Conservation (phyloP, 2,329 filamentous ascomycete species). For the Intubia oerlemansii region DNA sequence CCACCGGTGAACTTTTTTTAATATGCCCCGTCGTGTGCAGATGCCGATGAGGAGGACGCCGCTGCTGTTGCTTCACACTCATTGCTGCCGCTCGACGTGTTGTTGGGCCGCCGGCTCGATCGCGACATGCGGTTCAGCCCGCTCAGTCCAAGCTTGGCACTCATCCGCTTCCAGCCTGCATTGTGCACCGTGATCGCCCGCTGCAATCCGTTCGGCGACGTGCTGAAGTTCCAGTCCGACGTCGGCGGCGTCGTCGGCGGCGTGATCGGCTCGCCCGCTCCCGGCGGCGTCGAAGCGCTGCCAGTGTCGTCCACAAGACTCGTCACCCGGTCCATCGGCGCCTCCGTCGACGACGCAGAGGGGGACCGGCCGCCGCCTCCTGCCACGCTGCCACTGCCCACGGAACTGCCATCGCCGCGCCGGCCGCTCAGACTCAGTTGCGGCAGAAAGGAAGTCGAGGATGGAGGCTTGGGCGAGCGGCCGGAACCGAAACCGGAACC, state of each 20-base stretch:
- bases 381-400: too few relatives aligned
- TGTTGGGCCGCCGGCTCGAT: slow-evolving; percentile 20
- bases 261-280: slow-evolving; percentile 46
- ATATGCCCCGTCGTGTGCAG: too few relatives aligned
- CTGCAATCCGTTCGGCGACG: slow-evolving; percentile 30
- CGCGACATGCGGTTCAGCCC: slow-evolving; percentile 28
- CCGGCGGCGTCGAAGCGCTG: slow-evolving; percentile 32
- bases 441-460: slow-evolving; percentile 20
- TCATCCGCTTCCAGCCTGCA: slow-evolving; percentile 43
- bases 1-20: too few relatives aligned
- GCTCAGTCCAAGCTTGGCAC: slow-evolving; percentile 29
- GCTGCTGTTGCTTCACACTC: too few relatives aligned
- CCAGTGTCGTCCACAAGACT: slow-evolving; percentile 43
- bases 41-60: slow-evolving; percentile 1
- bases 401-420: too few relatives aligned
- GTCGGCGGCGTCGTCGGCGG: slow-evolving; percentile 53
- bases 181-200: slow-evolving; percentile 31
- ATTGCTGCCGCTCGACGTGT: slow-evolving; percentile 19
- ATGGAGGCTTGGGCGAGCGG: slow-evolving; percentile 22
- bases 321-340: slow-evolving; percentile 22
- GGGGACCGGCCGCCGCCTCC: slow-evolving; percentile 19
- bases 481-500: slow-evolving; percentile 15
- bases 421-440: slow-evolving; percentile 18
- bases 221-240: slow-evolving; percentile 29
- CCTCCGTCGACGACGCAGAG: slow-evolving; percentile 22